Evolutionary conservation across 106 monocot species (phyloP).

Genomic region (Gastrodia elata): DNA sequence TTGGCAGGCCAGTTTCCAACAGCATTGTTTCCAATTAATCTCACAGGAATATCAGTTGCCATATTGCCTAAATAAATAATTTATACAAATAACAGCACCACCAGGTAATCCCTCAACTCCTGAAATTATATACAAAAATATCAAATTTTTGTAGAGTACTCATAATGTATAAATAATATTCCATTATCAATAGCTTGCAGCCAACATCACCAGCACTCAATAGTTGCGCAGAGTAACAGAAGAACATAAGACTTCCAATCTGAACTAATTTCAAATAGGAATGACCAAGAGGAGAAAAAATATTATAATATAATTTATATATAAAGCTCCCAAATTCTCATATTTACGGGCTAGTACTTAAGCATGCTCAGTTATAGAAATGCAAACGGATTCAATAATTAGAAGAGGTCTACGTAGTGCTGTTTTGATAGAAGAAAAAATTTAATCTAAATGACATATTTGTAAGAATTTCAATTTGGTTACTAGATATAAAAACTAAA

Average conservation of each 20-base stretch:
- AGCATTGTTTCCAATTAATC: slow-evolving; percentile 34
- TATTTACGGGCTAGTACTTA: too few species aligned
- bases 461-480: too few species aligned
- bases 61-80: slow-evolving; percentile 13
- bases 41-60: slow-evolving; percentile 73
- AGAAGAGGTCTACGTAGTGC: background rate
- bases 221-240: background rate
- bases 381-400: background rate
- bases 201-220: background rate
- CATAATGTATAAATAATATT: slow-evolving; percentile 1
- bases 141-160: background rate
- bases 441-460: background rate
- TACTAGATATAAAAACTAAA: too few species aligned
- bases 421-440: background rate
- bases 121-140: slow-evolving; percentile 1
- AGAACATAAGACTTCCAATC: background rate
- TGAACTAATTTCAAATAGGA: background rate
- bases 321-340: too few species aligned
- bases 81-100: background rate
- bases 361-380: too few species aligned
- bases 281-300: background rate
- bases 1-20: slow-evolving; percentile 33
- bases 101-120: background rate
- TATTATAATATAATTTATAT: background rate
- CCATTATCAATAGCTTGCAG: background rate